Conservation (phyloP, 495 filamentous ascomycete species). For the Durotheca rogersii region DNA sequence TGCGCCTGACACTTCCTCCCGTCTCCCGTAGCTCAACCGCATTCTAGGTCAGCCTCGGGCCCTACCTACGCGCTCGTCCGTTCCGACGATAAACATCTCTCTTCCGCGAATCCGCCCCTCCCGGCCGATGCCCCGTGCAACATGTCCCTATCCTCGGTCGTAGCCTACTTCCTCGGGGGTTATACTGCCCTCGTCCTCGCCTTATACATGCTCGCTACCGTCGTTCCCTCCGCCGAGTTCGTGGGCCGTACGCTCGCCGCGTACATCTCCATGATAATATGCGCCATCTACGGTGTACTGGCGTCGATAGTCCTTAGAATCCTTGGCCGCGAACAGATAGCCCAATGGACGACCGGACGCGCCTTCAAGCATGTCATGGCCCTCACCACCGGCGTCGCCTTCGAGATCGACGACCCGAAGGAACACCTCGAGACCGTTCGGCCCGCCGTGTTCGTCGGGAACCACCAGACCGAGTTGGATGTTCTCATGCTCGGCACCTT, state of each 20-base stretch:
- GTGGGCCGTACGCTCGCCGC: constrained; percentile 70
- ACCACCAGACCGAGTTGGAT: constrained; percentile 94
- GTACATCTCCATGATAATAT: constrained; percentile 64
- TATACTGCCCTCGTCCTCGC: constrained; percentile 60
- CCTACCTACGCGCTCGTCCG: too few species aligned
- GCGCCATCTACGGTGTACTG: constrained; percentile 75
- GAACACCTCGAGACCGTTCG: constrained; percentile 62
- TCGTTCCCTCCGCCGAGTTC: constrained; percentile 62
- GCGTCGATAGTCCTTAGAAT: constrained; percentile 71
- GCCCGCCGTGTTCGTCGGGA: constrained; percentile 87
- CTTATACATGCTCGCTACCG: constrained; percentile 56
- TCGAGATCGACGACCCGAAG: constrained; percentile 69
- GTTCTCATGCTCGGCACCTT: constrained; percentile 83
- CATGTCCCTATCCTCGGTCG: constrained; percentile 40
- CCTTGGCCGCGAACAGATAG: constrained; percentile 67
- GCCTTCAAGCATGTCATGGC: constrained; percentile 82
- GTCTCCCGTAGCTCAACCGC: too few species aligned
- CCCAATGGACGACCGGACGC: constrained; percentile 82
- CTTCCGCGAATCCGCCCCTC: constrained; percentile 1
- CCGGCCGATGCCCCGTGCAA: constrained; percentile 18
- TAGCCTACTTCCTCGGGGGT: constrained; percentile 57
- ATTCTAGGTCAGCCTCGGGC: too few species aligned
- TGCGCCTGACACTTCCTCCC: background rate
- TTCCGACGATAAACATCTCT: background rate
- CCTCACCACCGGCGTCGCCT: constrained; percentile 72